These are phyloP conservation scores for Aureoboletus auriporus DNA, from an alignment of 768 basidiomycete genomes.

Conservation along the genomic window DNA sequence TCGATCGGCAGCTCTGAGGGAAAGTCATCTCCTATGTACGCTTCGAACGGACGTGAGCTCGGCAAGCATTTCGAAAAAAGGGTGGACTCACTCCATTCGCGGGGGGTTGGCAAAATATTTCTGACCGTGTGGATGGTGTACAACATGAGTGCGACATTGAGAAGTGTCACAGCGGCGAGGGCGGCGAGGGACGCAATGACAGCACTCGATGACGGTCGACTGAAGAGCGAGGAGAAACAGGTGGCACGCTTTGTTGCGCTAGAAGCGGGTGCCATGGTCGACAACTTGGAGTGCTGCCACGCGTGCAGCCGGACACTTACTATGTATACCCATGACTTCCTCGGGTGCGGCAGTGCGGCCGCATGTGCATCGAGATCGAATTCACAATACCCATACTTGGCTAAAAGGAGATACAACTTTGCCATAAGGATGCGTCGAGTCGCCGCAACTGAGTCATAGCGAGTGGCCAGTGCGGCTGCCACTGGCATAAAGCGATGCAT, in stretches of 20 bases:
- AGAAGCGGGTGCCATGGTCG: conserved; percentile 2
- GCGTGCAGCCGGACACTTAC: not conserved
- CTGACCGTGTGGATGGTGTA: conserved; percentile 14
- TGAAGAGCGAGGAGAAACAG: not conserved
- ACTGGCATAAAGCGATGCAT: not conserved
- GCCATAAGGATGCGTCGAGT: not conserved
- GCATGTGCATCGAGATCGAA: too few species aligned
- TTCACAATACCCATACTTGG: too few species aligned
- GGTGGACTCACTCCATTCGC: conserved; percentile 21
- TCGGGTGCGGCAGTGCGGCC: too few species aligned
- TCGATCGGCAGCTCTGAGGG: conserved; percentile 30
- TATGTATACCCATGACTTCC: too few species aligned
- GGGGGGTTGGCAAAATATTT: conserved; percentile 12
- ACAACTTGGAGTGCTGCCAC: not conserved
- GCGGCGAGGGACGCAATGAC: conserved; percentile 13
- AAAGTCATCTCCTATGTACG: conserved; percentile 28
- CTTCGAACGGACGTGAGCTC: conserved; percentile 8
- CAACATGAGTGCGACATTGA: conserved; percentile 20
- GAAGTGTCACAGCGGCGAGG: conserved; percentile 19
- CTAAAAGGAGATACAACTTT: not conserved
- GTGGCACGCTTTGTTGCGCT: not conserved
- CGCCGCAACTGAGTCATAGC: not conserved
- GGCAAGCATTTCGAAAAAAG: not conserved
- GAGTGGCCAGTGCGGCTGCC: not conserved
- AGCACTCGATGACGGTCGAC: not conserved